Base-by-base conservation (phyloP, 495 filamentous ascomycete genomes). In the Penicillium desertorum region DNA sequence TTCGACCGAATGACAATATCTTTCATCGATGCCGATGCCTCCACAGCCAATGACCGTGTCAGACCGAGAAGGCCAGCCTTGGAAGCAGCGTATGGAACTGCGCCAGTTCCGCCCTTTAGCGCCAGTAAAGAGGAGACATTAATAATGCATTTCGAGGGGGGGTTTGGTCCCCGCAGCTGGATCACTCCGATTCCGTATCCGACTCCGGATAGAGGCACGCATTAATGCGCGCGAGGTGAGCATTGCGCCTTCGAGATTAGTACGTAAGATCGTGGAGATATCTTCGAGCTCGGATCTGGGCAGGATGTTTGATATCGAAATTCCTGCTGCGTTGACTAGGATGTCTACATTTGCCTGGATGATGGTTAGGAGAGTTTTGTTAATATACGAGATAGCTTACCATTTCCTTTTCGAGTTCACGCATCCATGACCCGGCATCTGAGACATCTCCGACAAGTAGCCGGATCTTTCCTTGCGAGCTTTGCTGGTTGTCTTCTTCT, bases 1-100 rank as follows among this genome's bases (percentile, higher is more conserved):
- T 95, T 96, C 29, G 88, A 88, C 17, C 91, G 76, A 47, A 93
- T 78, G 10, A 79, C 74, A 29, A 72, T 69, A 43, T 67, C 61
- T 10, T 61, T 64, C 45, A 77, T 51, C 7, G 73, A 71, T 5
- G 58, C 56, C 2, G 69, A 67, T 3, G 84, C 70, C 61, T 94
- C 90, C 20, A 76, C 77, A 12, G 88, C 83, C 5, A 94, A 64
- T 16, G 89, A 81, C 27, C 87, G 77, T 0, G 90, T 93, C 34
- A 96, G 71, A 74, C 89, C 90, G 1, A 94, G 57, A 1, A 93
- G 66, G 1, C 90, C 91, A 1, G 91, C 89, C 68, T 95, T 96
- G 32, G 85, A 84, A 1, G 91, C 90, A 6, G 87, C 85, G 65
- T 95, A 96, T 2, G 85, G 81, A 5, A 86, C 79, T 10, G 88